A percentile compares a stretch with the other conserved stretches of the same genome.
These are phyloP conservation scores for Albizia julibrissin DNA, from an alignment of 306 rosid species.

Conservation along the genomic window DNA sequence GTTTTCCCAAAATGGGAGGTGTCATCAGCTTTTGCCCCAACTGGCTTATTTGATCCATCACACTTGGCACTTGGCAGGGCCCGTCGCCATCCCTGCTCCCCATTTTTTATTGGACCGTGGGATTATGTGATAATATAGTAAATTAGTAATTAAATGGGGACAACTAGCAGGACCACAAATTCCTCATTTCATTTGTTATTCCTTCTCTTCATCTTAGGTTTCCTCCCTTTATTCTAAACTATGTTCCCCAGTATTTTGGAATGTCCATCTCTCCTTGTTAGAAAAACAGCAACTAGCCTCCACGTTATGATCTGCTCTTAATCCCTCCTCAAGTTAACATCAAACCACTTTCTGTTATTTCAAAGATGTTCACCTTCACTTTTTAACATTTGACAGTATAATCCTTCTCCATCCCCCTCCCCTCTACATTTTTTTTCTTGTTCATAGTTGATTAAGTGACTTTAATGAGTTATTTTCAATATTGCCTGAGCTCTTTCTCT, in stretches of 20 bases:
- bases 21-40: conserved; percentile 17
- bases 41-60: conserved; percentile 18
- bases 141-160: neutral
- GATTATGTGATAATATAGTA: neutral
- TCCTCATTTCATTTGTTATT: neutral
- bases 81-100: neutral
- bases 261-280: neutral
- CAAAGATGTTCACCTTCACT: neutral
- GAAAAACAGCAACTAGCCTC: neutral
- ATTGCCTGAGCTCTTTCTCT: neutral
- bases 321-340: neutral
- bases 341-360: neutral
- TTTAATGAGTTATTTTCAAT: too few species aligned
- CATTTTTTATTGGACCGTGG: neutral
- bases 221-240: neutral
- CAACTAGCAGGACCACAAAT: neutral
- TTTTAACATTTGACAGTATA: neutral
- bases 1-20: conserved; percentile 13
- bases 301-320: neutral
- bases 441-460: too few species aligned
- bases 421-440: too few species aligned
- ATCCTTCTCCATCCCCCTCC: neutral
- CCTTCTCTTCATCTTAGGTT: neutral
- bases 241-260: neutral
- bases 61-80: neutral